phyloP scores from a whole-genome alignment of 148 eudicot species.

The Heliamphora exappendiculata region DNA sequence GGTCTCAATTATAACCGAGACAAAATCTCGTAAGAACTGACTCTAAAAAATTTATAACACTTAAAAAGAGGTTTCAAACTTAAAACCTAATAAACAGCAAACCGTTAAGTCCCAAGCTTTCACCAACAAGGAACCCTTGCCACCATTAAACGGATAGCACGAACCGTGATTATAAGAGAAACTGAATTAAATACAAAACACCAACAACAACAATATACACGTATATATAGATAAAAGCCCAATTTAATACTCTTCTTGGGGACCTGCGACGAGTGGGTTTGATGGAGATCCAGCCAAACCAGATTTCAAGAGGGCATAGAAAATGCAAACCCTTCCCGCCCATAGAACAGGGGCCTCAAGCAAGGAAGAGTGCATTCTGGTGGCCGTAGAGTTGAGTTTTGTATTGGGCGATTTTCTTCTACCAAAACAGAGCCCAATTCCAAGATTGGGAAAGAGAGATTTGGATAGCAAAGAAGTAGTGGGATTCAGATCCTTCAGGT shows the following conservation, averaged over 20 bases:
- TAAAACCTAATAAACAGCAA: no score
- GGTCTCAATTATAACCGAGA: no score
- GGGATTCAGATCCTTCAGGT: constrained; percentile 11
- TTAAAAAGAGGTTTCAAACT: no score
- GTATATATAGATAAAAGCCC: background rate
- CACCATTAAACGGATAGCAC: no score
- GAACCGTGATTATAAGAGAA: no score
- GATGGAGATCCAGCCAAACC: constrained; percentile 88
- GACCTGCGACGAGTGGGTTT: constrained; percentile 57
- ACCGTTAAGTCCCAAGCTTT: no score
- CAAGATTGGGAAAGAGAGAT: constrained; percentile 30
- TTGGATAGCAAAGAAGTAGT: constrained; percentile 24
- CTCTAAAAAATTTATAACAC: no score
- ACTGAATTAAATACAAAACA: no score
- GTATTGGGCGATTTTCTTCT: background rate
- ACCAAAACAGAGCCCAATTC: constrained; percentile 10
- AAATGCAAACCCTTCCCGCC: constrained; percentile 83
- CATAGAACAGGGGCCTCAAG: constrained; percentile 69
- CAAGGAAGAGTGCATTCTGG: constrained; percentile 37
- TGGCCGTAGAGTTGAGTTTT: background rate
- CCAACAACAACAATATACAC: background rate
- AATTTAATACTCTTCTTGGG: background rate
- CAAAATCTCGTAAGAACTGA: no score
- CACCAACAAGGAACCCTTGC: no score
- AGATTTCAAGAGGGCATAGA: constrained; percentile 79